Evolutionary conservation across 768 basidiomycete species (phyloP).

Genomic region (Suillus tomentosus): DNA sequence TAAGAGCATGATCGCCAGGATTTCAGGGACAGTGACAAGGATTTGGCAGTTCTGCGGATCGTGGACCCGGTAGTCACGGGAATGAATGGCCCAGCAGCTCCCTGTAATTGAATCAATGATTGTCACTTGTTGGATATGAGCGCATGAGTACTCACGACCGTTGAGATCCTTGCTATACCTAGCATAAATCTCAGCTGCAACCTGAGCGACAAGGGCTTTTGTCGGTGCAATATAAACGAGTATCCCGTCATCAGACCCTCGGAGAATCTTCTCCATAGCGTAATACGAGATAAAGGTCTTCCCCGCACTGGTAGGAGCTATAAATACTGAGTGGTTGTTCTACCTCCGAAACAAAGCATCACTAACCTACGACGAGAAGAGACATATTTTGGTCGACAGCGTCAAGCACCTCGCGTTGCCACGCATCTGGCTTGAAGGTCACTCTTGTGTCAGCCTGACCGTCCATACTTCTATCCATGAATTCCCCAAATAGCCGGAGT

Average conservation of each 20-base stretch:
- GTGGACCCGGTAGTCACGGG: conserved; percentile 62
- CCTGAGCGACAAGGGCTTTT: conserved; percentile 71
- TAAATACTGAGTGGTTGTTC: conserved; percentile 6
- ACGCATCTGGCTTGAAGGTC: conserved; percentile 65
- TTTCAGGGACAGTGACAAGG: conserved; percentile 72
- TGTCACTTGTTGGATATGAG: background rate
- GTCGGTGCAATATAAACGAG: conserved; percentile 76
- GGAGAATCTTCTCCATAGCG: conserved; percentile 70
- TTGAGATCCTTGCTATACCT: conserved; percentile 60
- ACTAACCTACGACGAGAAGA: conserved; percentile 65
- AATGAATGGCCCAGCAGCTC: conserved; percentile 66
- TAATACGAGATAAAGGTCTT: conserved; percentile 81
- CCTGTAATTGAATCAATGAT: conserved; percentile 35
- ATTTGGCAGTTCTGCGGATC: conserved; percentile 72
- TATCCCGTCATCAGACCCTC: conserved; percentile 64
- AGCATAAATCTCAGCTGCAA: conserved; percentile 74
- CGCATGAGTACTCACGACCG: conserved; percentile 38
- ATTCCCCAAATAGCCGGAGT: conserved; percentile 67
- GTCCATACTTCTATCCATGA: conserved; percentile 75
- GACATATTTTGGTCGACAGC: conserved; percentile 60
- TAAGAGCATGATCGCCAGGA: conserved; percentile 67
- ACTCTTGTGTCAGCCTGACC: conserved; percentile 58
- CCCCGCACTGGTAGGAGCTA: conserved; percentile 72
- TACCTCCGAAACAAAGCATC: background rate
- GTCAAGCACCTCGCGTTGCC: conserved; percentile 70